phyloP scores from a whole-genome alignment of 352 stramenopile species.

The Phytophthora hybrid region DNA sequence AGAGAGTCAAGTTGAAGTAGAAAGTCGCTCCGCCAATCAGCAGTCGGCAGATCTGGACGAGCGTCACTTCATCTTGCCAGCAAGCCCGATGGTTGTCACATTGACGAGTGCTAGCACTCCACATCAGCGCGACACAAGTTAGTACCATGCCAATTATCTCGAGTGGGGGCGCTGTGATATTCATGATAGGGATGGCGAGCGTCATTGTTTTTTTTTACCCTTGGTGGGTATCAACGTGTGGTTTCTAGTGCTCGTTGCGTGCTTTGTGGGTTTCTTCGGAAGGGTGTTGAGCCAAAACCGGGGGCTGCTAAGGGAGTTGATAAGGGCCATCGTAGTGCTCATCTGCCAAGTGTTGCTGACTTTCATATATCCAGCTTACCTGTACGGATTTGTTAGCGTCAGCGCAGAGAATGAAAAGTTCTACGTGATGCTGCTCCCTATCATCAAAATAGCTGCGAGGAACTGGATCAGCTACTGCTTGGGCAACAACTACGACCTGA shows the following conservation, averaged over 20 bases:
- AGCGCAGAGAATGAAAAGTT: conserved; percentile 15
- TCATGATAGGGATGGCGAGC: conserved; percentile 22
- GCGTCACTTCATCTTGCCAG: too few species aligned
- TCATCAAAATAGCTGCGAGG: conserved; percentile 51
- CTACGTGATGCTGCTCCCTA: conserved; percentile 41
- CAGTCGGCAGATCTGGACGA: too few species aligned
- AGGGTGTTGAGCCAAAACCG: conserved; percentile 17
- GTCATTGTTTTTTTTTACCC: conserved; percentile 49
- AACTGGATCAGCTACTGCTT: conserved; percentile 40
- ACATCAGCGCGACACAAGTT: conserved; percentile 1
- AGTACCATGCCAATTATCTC: conserved; percentile 12
- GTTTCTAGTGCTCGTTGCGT: conserved; percentile 21
- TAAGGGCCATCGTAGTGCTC: conserved; percentile 34
- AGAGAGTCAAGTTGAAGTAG: too few species aligned
- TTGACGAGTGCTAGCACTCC: too few species aligned
- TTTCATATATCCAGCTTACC: conserved; percentile 39
- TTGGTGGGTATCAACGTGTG: conserved; percentile 36
- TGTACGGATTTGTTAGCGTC: conserved; percentile 33
- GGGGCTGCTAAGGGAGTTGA: conserved; percentile 13
- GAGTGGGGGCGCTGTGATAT: conserved; percentile 10
- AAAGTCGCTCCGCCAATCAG: too few species aligned
- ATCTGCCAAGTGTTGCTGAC: conserved; percentile 41
- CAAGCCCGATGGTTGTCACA: too few species aligned
- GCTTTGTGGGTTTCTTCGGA: conserved; percentile 29
- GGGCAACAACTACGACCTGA: conserved; percentile 28